Percentiles rank a stretch among this genome's conserved stretches.
Conservation (phyloP, 108 stramenopile species). For the Nitzschia inconspicua region DNA sequence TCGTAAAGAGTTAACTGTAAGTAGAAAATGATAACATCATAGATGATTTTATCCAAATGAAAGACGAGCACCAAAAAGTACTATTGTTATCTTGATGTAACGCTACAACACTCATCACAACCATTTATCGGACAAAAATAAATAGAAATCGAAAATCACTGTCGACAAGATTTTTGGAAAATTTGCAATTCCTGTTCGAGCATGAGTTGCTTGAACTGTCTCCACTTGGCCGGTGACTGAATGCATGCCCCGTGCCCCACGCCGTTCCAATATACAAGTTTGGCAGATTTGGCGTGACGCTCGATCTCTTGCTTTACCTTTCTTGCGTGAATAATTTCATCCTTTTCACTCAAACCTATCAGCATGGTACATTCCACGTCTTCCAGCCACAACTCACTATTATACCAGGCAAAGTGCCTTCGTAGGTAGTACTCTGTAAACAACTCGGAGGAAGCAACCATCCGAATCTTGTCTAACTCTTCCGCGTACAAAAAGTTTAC, state of each 20-base stretch:
- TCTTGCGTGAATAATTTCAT: slow-evolving; percentile 72
- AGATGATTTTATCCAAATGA: no score
- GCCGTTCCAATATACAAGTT: slow-evolving; percentile 19
- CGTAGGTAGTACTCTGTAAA: slow-evolving; percentile 77
- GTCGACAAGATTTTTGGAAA: no score
- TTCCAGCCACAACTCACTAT: slow-evolving; percentile 83
- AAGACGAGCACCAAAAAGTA: no score
- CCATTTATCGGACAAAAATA: no score
- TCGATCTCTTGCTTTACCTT: slow-evolving; percentile 56
- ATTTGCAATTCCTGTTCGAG: slow-evolving; percentile 20
- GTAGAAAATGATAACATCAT: no score
- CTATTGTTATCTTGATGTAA: no score
- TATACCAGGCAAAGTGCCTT: slow-evolving; percentile 89
- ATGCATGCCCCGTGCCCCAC: slow-evolving; percentile 29
- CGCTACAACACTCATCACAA: no score
- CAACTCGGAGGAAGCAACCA: slow-evolving; percentile 68
- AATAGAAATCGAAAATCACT: no score
- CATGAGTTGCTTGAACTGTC: slow-evolving; percentile 13
- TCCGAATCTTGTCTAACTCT: slow-evolving; percentile 28
- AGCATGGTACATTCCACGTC: slow-evolving; percentile 63
- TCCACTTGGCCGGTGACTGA: slow-evolving; percentile 16
- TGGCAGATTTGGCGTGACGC: no score
- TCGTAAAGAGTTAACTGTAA: no score
- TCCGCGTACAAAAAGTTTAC: slow-evolving; percentile 76
- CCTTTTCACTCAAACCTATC: slow-evolving; percentile 55